phyloP scores from a whole-genome alignment of 768 basidiomycete genomes.

The Boletus barrowsii region DNA sequence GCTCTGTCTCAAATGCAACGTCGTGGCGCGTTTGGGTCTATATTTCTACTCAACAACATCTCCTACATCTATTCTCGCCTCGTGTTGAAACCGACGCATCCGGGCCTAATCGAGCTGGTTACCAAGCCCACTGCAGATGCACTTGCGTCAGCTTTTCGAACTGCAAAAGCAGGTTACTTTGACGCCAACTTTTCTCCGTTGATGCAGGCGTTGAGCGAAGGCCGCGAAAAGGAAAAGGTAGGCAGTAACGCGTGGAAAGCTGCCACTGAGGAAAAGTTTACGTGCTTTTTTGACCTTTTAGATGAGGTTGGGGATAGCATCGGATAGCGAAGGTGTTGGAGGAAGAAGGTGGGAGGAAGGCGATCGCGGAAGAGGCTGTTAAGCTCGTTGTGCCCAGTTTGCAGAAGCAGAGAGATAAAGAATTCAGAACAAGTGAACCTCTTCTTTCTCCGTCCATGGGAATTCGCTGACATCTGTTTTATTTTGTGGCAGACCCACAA shows the following conservation, averaged over 20 bases:
- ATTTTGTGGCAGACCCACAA: constrained; percentile 40
- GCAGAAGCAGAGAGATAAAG: constrained; percentile 73
- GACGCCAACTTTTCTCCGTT: constrained; percentile 79
- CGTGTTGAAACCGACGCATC: constrained; percentile 48
- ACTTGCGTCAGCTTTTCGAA: constrained; percentile 69
- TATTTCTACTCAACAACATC: constrained; percentile 80
- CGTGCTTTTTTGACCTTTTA: constrained; percentile 73
- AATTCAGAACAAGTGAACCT: constrained; percentile 77
- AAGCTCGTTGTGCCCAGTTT: constrained; percentile 75
- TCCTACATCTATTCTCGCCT: constrained; percentile 64
- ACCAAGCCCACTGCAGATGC: constrained; percentile 59
- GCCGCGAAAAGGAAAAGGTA: constrained; percentile 44
- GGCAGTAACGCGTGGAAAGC: constrained; percentile 44
- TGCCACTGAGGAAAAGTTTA: constrained; percentile 76
- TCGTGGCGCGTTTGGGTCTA: constrained; percentile 65
- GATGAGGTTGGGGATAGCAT: constrained; percentile 78
- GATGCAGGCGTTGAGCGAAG: constrained; percentile 57
- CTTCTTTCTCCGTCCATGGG: no score
- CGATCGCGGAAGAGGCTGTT: constrained; percentile 68
- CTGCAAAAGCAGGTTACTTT: constrained; percentile 80
- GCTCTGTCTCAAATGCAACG: constrained; percentile 57
- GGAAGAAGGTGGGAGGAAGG: constrained; percentile 63
- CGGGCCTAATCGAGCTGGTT: constrained; percentile 47
- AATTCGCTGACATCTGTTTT: not conserved
- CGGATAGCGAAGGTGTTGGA: constrained; percentile 64